Evolutionary conservation across 202 grass and related monocot genomes (phyloP), one percentile per base, ranked within the genome.

Genomic region (Panicum hallii): DNA sequence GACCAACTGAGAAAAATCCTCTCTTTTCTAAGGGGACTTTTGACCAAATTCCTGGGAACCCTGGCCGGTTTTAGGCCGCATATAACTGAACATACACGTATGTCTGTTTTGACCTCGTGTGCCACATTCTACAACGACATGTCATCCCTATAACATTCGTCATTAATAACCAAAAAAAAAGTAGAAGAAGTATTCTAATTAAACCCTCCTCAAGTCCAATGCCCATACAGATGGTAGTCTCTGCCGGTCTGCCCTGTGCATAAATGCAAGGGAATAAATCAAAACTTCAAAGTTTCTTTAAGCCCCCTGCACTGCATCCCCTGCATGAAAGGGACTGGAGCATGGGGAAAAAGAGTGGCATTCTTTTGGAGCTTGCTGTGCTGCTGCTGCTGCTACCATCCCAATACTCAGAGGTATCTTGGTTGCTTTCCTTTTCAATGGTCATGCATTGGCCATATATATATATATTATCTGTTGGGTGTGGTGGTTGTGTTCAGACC

Each of bases 301-400:
- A 79, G 67, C 43, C 75, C 78, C 30, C 83, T 49, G 60, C 41
- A 10, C 45, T 53, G 30, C 46, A 28, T 4, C 74, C 46, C 84
- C 80, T 90, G 89, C 89, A 71, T 47, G 84, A 90, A 84, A 90
- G 89, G 84, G 84, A 87, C 63, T 36, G 19, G 75, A 90, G 89
- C 84, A 87, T 90, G 84, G 43, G 53, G 50, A 1, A 49, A 90
- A 83, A 78, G 72, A 75, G 19, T 56, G 78, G 78, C 78, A 68
- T 41, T 80, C 63, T 81, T 81, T 81, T 81, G 79, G 65, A 81
- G 65, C 23, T 43, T 57, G 78, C 78, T 67, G 62, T 67, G 78
- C 77, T 63, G 57, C 46, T 47, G 49, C 49, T 79, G 49, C 66
- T 68, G 34, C 52, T n/a, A 68, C 65, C 70, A 73, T 53, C 72